Percentiles rank a stretch among this genome's conserved stretches.
phyloP scores from a whole-genome alignment of 495 filamentous ascomycete species.

The Bathelium albidoporum region DNA sequence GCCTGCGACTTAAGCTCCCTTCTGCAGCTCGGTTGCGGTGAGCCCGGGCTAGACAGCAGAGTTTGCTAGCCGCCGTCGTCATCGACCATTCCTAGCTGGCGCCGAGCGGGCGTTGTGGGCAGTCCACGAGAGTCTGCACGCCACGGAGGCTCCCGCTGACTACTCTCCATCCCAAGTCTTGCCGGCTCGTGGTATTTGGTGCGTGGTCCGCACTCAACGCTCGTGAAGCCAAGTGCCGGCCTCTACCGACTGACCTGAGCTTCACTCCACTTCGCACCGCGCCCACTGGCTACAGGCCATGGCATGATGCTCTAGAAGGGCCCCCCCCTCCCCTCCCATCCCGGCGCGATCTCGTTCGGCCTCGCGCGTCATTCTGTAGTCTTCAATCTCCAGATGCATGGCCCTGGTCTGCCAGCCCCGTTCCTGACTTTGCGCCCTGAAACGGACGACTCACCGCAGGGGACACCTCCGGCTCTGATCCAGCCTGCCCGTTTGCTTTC shows the following conservation, averaged over 20 bases:
- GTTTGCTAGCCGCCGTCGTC: not conserved
- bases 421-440: conserved; percentile 1
- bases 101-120: not conserved
- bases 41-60: not conserved
- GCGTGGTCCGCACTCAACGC: not conserved
- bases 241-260: not conserved
- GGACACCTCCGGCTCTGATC: not conserved
- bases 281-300: not conserved
- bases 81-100: not conserved
- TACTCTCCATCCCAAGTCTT: not conserved
- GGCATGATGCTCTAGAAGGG: not conserved
- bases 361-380: not conserved
- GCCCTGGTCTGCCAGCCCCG: conserved; percentile 1
- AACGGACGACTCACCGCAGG: not conserved
- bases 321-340: no score
- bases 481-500: not conserved
- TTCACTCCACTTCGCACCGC: not conserved
- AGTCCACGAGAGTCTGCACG: not conserved
- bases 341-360: not conserved
- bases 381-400: not conserved
- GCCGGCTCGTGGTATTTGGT: not conserved
- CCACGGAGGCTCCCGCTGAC: not conserved
- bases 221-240: not conserved
- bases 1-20: not conserved
- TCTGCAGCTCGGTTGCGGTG: not conserved